Evolutionary conservation across 2,329 filamentous ascomycete species (phyloP), one percentile per base, ranked within the genome.

Genomic region (Colletotrichum tamarilloi): DNA sequence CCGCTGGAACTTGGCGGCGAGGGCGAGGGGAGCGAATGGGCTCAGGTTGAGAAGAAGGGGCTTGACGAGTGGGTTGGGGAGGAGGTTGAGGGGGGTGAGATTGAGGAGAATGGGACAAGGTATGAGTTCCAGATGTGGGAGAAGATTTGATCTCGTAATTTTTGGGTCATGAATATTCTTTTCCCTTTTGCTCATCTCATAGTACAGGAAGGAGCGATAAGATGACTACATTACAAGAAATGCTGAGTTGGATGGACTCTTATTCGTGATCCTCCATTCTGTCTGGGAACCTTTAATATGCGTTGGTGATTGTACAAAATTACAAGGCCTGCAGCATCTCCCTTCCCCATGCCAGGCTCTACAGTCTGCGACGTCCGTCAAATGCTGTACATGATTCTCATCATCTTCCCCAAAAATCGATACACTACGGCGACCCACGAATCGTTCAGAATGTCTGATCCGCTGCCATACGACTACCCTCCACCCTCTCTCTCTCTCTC

Each of bases 121-220:
- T 95, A 94, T 81, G 88, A 92, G 81, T 94, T 93, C 83, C 89
- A 93, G 81, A 89, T 95, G 89, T 95, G 91, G 91, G 91, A 92
- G 85, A 89, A 85, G 85, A 79, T 26, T 24, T 70, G 49, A 73
- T 11, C 8, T 19, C 1, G 2, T 49, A 73, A 8, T n/a, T 8
- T 4, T 11, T 49, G 2, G 42, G 7, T 9, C 6, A 49, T n/a
- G 8, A 9, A 4, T 49, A 4, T 22, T 22, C 42, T 19, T 0
- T 19, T 42, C 12, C 14, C 6, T 5, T 11, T 35, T 35, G 16
- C 16, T 8, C 16, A 16, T 4, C 38, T 24, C 22, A 14, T 53
- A 11, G 7, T 4, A 35, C 24, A 4, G 28, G 19, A 26, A 69
- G 19, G 42, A 42, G 16, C 0, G 5, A 63, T 24, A 8, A 22